phyloP scores from a whole-genome alignment of 2,329 filamentous ascomycete species.

The Ambrosiella beaveri region DNA sequence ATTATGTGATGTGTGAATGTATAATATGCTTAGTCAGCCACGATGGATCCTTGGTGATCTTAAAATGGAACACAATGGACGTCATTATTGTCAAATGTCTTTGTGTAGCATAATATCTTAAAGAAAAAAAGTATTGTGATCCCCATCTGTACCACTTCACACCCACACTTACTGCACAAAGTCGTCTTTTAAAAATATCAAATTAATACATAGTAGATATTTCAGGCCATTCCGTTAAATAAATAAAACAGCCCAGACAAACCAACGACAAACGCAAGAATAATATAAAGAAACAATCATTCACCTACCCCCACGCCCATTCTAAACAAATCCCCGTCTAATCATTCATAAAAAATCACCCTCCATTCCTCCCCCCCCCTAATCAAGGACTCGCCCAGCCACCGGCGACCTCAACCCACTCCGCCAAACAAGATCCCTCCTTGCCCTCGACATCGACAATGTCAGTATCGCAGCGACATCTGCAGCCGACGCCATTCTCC shows the following conservation, averaged over 20 bases:
- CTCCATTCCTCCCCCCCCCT: neutral
- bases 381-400: constrained; percentile 50
- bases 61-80: neutral
- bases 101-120: neutral
- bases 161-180: no score
- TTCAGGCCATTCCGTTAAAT: neutral
- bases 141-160: no score
- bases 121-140: neutral
- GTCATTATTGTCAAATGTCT: no score
- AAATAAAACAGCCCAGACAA: neutral
- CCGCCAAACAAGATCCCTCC: constrained; percentile 80
- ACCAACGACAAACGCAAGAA: neutral
- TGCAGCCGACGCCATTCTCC: constrained; percentile 92
- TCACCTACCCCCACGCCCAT: no score
- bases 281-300: neutral
- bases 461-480: constrained; percentile 92
- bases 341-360: neutral
- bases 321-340: neutral
- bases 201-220: no score
- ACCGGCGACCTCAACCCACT: constrained; percentile 95
- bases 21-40: no score
- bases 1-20: neutral
- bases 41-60: no score
- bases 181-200: no score
- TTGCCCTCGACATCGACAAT: constrained; percentile 97